Percentiles rank a stretch among this genome's conserved stretches.
Conservation (phyloP, 371 early-diverging fungal species). For the Capillidium heterosporum region DNA sequence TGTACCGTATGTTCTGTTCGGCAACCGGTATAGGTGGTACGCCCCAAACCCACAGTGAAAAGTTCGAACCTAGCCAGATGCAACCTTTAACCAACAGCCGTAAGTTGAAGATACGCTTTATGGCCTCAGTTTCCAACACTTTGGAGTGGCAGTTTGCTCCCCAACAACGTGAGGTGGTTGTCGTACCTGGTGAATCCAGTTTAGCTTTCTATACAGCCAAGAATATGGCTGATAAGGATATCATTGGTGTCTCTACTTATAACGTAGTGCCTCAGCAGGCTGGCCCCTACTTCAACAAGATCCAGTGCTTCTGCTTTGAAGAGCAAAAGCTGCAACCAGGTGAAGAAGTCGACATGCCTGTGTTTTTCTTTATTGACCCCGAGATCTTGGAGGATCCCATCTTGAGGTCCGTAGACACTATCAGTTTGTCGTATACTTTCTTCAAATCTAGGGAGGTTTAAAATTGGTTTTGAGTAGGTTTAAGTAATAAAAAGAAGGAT, state of each 20-base stretch:
- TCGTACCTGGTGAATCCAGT: constrained; percentile 92
- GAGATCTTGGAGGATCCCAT: constrained; percentile 88
- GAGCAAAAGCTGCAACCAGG: constrained; percentile 81
- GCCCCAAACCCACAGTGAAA: constrained; percentile 34
- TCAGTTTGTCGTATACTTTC: constrained; percentile 86
- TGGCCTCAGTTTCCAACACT: constrained; percentile 54
- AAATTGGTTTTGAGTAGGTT: too few species aligned
- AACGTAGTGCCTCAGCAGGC: constrained; percentile 88
- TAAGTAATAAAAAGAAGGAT: too few species aligned
- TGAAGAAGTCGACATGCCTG: constrained; percentile 97
- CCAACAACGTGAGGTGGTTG: constrained; percentile 60
- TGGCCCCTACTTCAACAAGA: constrained; percentile 91
- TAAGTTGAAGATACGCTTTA: constrained; percentile 69
- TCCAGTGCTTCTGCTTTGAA: constrained; percentile 98
- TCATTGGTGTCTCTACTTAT: constrained; percentile 95
- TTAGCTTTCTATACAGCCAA: constrained; percentile 92
- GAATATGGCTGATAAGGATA: constrained; percentile 71
- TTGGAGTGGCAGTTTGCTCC: constrained; percentile 86
- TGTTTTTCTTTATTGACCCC: constrained; percentile 96
- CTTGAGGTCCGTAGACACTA: constrained; percentile 85
- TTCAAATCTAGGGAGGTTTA: constrained; percentile 40
- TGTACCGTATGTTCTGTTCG: constrained; percentile 87
- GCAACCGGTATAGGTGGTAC: constrained; percentile 85
- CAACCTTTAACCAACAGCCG: constrained; percentile 34
- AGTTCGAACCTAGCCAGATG: constrained; percentile 34